These are phyloP conservation scores for Chromosphaera perkinsii DNA, from an alignment of 208 protist genomes.

Conservation along the genomic window DNA sequence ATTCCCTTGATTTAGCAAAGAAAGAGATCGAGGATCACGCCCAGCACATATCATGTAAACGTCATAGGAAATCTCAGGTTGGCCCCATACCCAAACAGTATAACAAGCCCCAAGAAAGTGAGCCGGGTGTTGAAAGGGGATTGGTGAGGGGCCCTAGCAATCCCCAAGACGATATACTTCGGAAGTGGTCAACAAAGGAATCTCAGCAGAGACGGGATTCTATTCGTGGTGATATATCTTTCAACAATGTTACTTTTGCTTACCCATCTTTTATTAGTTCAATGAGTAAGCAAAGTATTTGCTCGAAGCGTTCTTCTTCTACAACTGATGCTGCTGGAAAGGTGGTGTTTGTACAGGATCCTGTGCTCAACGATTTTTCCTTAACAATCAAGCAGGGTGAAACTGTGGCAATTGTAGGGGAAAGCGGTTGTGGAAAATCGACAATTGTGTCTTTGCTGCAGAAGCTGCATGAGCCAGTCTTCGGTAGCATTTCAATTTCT, in stretches of 20 bases:
- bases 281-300: not conserved
- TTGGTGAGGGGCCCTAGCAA: no score
- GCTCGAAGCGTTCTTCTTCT: not conserved
- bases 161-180: no score
- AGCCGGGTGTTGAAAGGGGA: no score
- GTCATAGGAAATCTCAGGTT: no score
- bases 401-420: slow-evolving; percentile 59
- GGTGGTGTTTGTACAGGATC: not conserved
- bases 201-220: not conserved
- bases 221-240: slow-evolving; percentile 4
- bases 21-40: no score
- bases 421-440: slow-evolving; percentile 68
- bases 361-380: slow-evolving; percentile 11
- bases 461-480: slow-evolving; percentile 57
- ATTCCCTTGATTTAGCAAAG: no score
- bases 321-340: not conserved
- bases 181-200: no score
- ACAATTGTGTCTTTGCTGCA: slow-evolving; percentile 51
- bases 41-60: no score
- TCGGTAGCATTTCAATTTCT: no score
- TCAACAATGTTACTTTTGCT: slow-evolving; percentile 26
- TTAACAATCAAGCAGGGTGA: not conserved
- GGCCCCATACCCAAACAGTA: no score
- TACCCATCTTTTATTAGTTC: slow-evolving; percentile 26
- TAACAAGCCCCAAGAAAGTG: no score